phyloP scores from a whole-genome alignment of 352 stramenopile genomes.

The Blastocystis sp. region DNA sequence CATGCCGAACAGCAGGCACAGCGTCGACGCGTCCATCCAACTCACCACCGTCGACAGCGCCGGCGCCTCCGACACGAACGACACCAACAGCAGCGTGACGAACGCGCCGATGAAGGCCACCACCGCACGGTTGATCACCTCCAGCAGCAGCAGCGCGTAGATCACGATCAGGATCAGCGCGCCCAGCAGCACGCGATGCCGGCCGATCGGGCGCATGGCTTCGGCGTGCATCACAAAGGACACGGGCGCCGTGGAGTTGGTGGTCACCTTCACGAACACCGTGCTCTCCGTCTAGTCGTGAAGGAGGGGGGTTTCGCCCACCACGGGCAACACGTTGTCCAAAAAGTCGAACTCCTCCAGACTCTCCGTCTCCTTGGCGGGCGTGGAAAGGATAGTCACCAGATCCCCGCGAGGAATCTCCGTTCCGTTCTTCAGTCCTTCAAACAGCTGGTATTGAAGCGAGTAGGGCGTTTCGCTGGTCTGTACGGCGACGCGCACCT shows the following conservation, averaged over 20 bases:
- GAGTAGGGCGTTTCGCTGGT: background rate
- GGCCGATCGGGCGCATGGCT: conserved; percentile 53
- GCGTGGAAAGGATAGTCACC: background rate
- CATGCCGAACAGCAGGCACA: conserved; percentile 76
- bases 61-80: conserved; percentile 73
- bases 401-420: background rate
- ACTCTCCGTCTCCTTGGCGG: conserved; percentile 5
- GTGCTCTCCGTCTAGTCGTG: background rate
- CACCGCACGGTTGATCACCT: conserved; percentile 75
- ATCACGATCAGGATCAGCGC: conserved; percentile 73
- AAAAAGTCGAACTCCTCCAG: conserved; percentile 40
- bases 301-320: background rate
- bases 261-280: conserved; percentile 43
- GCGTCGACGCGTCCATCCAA: conserved; percentile 72
- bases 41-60: conserved; percentile 71
- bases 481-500: conserved; percentile 41
- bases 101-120: conserved; percentile 75
- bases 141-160: conserved; percentile 75
- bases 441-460: conserved; percentile 14
- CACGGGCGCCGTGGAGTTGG: conserved; percentile 47
- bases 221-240: conserved; percentile 62
- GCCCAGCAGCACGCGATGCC: conserved; percentile 68
- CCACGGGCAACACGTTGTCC: background rate
- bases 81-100: conserved; percentile 74
- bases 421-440: background rate